Percentiles rank a stretch among this genome's conserved stretches.
These are phyloP conservation scores for Cyathus striatus DNA, from an alignment of 768 basidiomycete species.

Conservation along the genomic window DNA sequence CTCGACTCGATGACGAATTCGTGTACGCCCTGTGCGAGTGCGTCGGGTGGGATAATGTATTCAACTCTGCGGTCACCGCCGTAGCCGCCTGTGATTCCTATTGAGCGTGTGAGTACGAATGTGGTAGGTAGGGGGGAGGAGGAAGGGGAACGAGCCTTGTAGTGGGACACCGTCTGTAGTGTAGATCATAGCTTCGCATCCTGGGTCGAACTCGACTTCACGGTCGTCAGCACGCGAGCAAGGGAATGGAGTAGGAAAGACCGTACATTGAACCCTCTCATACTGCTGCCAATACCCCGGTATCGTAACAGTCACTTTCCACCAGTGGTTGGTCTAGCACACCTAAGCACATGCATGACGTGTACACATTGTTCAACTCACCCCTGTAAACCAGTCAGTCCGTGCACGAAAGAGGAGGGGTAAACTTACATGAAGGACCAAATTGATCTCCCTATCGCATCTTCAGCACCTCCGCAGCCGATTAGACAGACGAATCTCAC, in stretches of 20 bases:
- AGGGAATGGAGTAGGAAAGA: background rate
- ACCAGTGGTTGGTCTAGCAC: constrained; percentile 87
- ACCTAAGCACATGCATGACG: background rate
- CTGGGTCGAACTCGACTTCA: constrained; percentile 93
- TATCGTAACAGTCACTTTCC: constrained; percentile 78
- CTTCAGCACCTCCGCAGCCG: background rate
- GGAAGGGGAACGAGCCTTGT: constrained; percentile 50
- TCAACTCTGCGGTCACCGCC: constrained; percentile 90
- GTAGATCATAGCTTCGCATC: constrained; percentile 94
- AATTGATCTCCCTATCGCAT: constrained; percentile 63
- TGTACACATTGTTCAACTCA: constrained; percentile 21
- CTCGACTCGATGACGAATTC: constrained; percentile 76
- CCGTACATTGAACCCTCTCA: constrained; percentile 81
- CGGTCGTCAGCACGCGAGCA: background rate
- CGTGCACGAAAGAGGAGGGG: background rate
- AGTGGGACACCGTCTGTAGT: constrained; percentile 70
- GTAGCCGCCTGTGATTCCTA: constrained; percentile 87
- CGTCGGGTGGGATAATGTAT: constrained; percentile 77
- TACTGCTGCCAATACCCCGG: constrained; percentile 79
- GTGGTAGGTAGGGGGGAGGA: background rate
- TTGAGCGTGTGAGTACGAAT: background rate
- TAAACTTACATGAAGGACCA: constrained; percentile 87
- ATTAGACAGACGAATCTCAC: constrained; percentile 39
- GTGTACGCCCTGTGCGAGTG: constrained; percentile 54
- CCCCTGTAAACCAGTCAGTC: constrained; percentile 32